A percentile compares a stretch with the other conserved stretches of the same genome.
phyloP scores from a whole-genome alignment of 2,329 filamentous ascomycete genomes.

The Aurifilum marmelostoma region DNA sequence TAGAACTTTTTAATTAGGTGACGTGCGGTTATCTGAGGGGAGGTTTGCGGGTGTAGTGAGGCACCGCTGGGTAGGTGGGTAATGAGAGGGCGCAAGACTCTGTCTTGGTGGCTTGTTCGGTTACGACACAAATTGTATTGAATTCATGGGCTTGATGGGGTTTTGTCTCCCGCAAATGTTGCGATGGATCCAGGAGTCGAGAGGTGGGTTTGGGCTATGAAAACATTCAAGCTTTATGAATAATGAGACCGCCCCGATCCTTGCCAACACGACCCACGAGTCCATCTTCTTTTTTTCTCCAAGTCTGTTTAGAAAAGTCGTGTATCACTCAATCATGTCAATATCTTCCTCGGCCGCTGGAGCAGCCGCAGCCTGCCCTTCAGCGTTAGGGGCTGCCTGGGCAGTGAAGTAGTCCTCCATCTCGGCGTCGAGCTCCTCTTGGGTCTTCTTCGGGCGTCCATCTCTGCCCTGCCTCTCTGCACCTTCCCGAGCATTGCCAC shows the following conservation, averaged over 20 bases:
- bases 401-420: constrained; percentile 86
- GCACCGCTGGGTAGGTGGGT: not conserved
- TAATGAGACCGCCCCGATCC: not conserved
- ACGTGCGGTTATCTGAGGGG: not conserved
- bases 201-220: constrained; percentile 8
- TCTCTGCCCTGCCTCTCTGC: constrained; percentile 50
- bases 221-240: constrained; percentile 1
- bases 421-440: constrained; percentile 91
- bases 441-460: constrained; percentile 77
- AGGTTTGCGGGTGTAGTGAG: not conserved
- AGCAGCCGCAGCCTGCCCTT: constrained; percentile 46
- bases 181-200: not conserved
- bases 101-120: not conserved
- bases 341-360: constrained; percentile 33
- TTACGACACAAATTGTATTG: not conserved
- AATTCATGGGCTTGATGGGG: not conserved
- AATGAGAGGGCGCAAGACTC: not conserved
- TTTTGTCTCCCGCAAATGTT: not conserved
- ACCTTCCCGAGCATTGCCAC: constrained; percentile 45
- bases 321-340: constrained; percentile 36
- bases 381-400: constrained; percentile 34
- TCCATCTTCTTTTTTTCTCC: not conserved
- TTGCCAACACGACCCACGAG: not conserved
- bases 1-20: constrained; percentile 48
- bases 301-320: not conserved